phyloP scores from a whole-genome alignment of 306 rosid species.

The Abrus precatorius region DNA sequence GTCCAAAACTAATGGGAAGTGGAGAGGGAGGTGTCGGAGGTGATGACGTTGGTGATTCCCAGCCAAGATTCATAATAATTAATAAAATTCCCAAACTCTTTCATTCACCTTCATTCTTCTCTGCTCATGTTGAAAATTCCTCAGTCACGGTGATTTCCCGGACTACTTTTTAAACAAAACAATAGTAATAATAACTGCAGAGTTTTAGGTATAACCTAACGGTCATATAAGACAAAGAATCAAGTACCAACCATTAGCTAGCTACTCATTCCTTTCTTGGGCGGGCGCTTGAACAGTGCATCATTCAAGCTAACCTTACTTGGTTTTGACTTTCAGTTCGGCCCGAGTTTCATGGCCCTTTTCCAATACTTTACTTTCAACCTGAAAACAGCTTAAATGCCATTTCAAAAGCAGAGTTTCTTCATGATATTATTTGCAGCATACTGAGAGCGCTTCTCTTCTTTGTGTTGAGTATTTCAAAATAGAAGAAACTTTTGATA shows the following conservation, averaged over 20 bases:
- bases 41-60: slow-evolving; percentile 71
- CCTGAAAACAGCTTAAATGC: background rate
- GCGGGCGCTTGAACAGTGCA: background rate
- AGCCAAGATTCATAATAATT: slow-evolving; percentile 36
- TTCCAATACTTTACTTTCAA: background rate
- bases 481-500: background rate
- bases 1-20: slow-evolving; percentile 78
- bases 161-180: background rate
- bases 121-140: slow-evolving; percentile 20
- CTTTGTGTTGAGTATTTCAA: background rate
- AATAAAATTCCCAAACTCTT: slow-evolving; percentile 39
- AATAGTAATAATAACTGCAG: background rate
- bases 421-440: background rate
- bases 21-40: slow-evolving; percentile 92
- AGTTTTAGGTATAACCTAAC: slow-evolving; percentile 65
- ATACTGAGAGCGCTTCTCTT: background rate
- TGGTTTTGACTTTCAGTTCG: slow-evolving; percentile 39
- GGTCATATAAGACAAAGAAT: slow-evolving; percentile 51
- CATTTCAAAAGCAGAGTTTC: background rate
- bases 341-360: slow-evolving; percentile 5
- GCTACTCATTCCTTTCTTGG: slow-evolving; percentile 36
- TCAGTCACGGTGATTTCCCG: background rate
- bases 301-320: slow-evolving; percentile 10
- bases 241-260: slow-evolving; percentile 38
- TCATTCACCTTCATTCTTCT: slow-evolving; percentile 31